Conservation (phyloP, 2,329 filamentous ascomycete genomes). For the Sporothrix humicola region DNA sequence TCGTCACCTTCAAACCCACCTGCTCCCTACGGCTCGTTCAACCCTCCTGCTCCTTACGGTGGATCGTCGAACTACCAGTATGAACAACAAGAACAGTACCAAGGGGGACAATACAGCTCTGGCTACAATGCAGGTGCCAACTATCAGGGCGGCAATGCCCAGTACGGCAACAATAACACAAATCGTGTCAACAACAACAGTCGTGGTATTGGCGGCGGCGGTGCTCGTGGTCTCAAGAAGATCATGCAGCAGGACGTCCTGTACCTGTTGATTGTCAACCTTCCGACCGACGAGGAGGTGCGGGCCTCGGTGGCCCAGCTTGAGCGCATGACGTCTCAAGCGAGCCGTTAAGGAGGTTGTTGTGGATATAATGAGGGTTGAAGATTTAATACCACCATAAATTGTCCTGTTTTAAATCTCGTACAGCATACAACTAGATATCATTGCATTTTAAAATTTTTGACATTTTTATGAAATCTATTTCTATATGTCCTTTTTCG, state of each 20-base stretch:
- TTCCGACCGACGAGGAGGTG: slow-evolving; percentile 54
- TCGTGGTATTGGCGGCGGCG: not conserved
- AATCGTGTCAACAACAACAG: slow-evolving; percentile 15
- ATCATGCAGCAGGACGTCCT: slow-evolving; percentile 50
- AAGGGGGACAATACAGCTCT: slow-evolving; percentile 8
- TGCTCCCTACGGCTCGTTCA: slow-evolving; percentile 14
- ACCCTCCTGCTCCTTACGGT: slow-evolving; percentile 22
- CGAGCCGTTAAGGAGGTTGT: not conserved
- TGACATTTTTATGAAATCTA: slow-evolving; percentile 16
- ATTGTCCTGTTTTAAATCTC: no score
- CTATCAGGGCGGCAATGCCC: not conserved
- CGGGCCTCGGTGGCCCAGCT: slow-evolving; percentile 37
- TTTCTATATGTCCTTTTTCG: not conserved
- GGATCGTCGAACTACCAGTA: slow-evolving; percentile 2
- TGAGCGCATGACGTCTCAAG: slow-evolving; percentile 26
- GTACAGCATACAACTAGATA: not conserved
- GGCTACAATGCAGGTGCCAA: slow-evolving; percentile 14
- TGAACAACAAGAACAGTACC: not conserved
- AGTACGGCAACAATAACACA: slow-evolving; percentile 4
- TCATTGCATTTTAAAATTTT: not conserved
- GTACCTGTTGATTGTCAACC: slow-evolving; percentile 58
- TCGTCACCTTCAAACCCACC: slow-evolving; percentile 3
- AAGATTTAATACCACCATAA: not conserved
- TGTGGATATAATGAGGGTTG: not conserved
- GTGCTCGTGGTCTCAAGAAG: slow-evolving; percentile 28